Evolutionary conservation across 2,329 filamentous ascomycete genomes (phyloP), one percentile per base, ranked within the genome.

Genomic region (Fusarium brachygibbosum): DNA sequence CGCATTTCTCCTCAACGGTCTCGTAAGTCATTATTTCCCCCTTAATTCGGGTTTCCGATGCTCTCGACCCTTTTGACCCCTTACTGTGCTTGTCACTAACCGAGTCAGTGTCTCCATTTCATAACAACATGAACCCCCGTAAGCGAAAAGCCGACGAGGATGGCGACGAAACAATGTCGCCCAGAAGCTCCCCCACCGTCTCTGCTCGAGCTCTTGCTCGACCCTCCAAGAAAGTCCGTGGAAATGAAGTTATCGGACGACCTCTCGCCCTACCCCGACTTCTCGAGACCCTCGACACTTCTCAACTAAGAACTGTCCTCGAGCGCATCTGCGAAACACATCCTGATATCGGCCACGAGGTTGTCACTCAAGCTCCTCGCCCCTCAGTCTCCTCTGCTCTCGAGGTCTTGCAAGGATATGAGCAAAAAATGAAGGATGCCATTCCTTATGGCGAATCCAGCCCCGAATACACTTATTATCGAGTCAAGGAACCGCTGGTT

Each of bases 391-490:
- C 88, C 40, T 92, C 93, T 12, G 94, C 93, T 1, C 84, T 98
- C 25, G 86, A 91, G 44, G 93, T 98, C 11, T 84, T 99, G 58
- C 85, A 87, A 69, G 91, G 91, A 66, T 99, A 99, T 79, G 91
- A 97, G 77, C 85, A 89, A 13, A 88, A 88, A 58, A 85, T 99
- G 63, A 91, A 90, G 76, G 87, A 88, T 23, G 90, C 95, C 2
- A 93, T 97, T 73, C 96, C 96, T 1, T 93, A 97, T 74, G 93
- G 93, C 76, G 91, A 94, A 72, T 87, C 91, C 14, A 93, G 90
- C 61, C 93, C 94, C 41, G 95, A 98, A 79, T 98, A 98, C 81
- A 91, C 93, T 51, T 99, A 98, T 79, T 97, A 98, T 78, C 90
- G 96, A 73, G 93, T 98, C 56, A 93, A 91, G 73, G 91, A 94